Evolutionary conservation across 352 stramenopile species (phyloP).

Genomic region (Peronospora destructor): DNA sequence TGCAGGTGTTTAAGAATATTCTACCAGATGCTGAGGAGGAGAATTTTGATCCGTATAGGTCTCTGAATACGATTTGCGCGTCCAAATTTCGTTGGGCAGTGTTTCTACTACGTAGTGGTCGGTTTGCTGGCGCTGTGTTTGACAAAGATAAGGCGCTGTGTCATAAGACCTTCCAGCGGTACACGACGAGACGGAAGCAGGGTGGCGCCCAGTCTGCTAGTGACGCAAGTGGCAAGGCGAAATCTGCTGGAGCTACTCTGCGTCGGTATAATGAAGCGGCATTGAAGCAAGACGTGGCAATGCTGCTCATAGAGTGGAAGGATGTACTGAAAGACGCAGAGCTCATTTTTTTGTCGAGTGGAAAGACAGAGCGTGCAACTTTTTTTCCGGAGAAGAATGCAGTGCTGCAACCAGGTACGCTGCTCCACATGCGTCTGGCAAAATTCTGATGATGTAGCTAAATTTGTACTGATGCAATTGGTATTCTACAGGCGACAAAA

Average conservation of each 20-base stretch:
- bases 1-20: constrained; percentile 65
- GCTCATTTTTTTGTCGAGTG: constrained; percentile 68
- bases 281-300: constrained; percentile 85
- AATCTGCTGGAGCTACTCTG: constrained; percentile 89
- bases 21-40: constrained; percentile 41
- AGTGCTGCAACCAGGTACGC: constrained; percentile 38
- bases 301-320: constrained; percentile 81
- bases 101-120: constrained; percentile 86
- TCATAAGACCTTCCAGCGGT: constrained; percentile 90
- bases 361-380: constrained; percentile 61
- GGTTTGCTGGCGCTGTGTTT: constrained; percentile 89
- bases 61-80: constrained; percentile 39
- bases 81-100: constrained; percentile 79
- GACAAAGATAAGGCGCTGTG: constrained; percentile 81
- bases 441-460: constrained; percentile 1
- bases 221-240: constrained; percentile 83
- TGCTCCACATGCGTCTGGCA: background rate
- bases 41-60: constrained; percentile 49
- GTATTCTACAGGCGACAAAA: constrained; percentile 35
- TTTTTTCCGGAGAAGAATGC: constrained; percentile 77
- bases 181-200: constrained; percentile 91
- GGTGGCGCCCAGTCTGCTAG: constrained; percentile 88
- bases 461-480: constrained; percentile 3
- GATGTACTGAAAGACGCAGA: constrained; percentile 38
- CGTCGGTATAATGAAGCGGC: constrained; percentile 88